Base-by-base conservation (phyloP, 345 rosid species). In the Clausena lansium region DNA sequence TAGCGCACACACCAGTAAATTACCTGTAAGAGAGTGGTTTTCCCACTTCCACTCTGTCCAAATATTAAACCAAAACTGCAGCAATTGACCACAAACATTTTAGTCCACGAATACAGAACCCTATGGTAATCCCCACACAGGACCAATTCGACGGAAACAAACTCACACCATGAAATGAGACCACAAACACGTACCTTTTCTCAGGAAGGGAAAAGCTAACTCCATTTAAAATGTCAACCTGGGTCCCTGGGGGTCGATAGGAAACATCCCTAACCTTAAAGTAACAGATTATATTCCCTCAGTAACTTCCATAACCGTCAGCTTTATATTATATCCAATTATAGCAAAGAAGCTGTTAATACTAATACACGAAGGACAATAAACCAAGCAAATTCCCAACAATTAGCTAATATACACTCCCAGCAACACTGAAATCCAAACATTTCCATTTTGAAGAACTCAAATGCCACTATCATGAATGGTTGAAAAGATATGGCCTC, bases 31-130 rank as follows among this genome's bases (percentile, higher is more conserved):
- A 93, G 92, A 35, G 99, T 95, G 78, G 97, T 95, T 85, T 95
- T 95, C 33, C 99, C 99, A 55, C 96, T 93, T 82, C 99, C 98
- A 81, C 99, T 95, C 85, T 85, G 90, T 71, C 99, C 99, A 89
- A 91, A 95, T 76, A 95, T 85, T 87, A 95, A 88, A 73, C 99
- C 99, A 86, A 95, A 91, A 83, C 99, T 92, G 88, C 81, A 85
- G 63, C 10, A 68, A 80, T 71, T 25, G 24, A 59, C 38, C 67
- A 75, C 50, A 45, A 71, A 65, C 5, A 57, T 27, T 74, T 17
- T 80, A 45, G 62, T 78, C 41, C 73, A 52, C 30, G 50, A 62
- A 39, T 54, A 25, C 20, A 17, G 11, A 35, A 41, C 2, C 54
- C 39, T 35, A 20, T 2, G 28, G 73, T 79, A 63, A 71, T 24